Conservation (phyloP, 192 early-diverging fungal species). For the Podila minutissima region DNA sequence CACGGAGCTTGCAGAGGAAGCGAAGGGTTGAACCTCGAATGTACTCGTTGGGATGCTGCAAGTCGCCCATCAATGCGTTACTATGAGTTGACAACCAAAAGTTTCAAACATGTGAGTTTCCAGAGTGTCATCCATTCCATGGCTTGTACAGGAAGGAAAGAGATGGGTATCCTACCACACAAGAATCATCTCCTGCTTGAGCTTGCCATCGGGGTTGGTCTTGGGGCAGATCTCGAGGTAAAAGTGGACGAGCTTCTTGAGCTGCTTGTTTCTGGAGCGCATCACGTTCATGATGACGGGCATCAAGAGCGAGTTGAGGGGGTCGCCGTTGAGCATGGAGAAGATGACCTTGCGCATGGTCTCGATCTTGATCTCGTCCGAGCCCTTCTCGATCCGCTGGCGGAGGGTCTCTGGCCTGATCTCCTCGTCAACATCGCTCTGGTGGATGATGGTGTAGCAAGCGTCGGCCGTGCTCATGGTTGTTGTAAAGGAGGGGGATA, state of each 20-base stretch:
- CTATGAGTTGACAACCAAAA: slow-evolving; percentile 44
- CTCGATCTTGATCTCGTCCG: slow-evolving; percentile 92
- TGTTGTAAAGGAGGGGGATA: not conserved
- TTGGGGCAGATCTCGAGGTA: slow-evolving; percentile 99
- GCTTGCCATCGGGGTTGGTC: slow-evolving; percentile 88
- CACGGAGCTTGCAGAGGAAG: slow-evolving; percentile 94
- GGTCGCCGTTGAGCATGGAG: slow-evolving; percentile 94
- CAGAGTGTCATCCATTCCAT: too few relatives aligned
- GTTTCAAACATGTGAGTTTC: slow-evolving; percentile 3
- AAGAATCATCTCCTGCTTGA: slow-evolving; percentile 95
- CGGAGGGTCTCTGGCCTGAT: slow-evolving; percentile 78
- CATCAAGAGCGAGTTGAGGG: slow-evolving; percentile 89
- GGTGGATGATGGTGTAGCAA: slow-evolving; percentile 72
- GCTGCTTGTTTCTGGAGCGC: slow-evolving; percentile 93
- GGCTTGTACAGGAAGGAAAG: not conserved
- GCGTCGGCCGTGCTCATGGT: slow-evolving; percentile 57
- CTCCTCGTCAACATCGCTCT: slow-evolving; percentile 71
- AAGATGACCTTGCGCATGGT: slow-evolving; percentile 95
- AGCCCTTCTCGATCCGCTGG: slow-evolving; percentile 87
- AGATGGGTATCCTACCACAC: slow-evolving; percentile 72
- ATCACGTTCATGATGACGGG: slow-evolving; percentile 98
- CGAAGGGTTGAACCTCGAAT: slow-evolving; percentile 94
- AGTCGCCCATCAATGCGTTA: slow-evolving; percentile 94
- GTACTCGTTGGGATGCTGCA: slow-evolving; percentile 99
- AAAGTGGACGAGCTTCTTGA: slow-evolving; percentile 96